Evolutionary conservation across 345 rosid species (phyloP), one percentile per base, ranked within the genome.

Genomic region (Heritiera fomes): DNA sequence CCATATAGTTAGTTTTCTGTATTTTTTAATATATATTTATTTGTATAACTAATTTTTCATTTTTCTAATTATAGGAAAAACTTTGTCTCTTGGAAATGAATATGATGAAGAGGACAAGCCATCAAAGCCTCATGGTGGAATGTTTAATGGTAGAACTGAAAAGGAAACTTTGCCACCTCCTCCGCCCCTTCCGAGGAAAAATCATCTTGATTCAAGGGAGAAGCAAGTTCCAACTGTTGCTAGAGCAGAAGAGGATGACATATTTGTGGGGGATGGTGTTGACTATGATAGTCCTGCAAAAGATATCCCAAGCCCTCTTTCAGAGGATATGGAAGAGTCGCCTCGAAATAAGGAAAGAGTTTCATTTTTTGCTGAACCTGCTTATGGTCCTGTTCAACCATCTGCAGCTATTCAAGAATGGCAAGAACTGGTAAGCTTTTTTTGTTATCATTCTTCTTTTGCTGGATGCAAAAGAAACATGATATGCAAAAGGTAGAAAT

Each of bases 281-380:
- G 93, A 96, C 81, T 96, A 91, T 81, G 75, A 73, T 15, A 83
- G 92, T 84, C 97, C 98, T 71, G 93, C 92, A 52, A 91, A 96
- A 79, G 99, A 90, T 80, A 80, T 86, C 46, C 91, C 89, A 71
- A 96, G 99, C 86, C 99, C 99, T 80, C 83, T 89, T 52, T 96
- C 97, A 60, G 98, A 94, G 86, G 98, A 96, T 81, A 96, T 96
- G 99, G 99, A 94, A 82, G 99, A 96, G 85, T 96, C 99, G 80
- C 99, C 99, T 78, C 84, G 94, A 80, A 90, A 87, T 82, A 96
- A 89, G 83, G 99, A 92, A 80, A 91, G 82, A 83, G 89, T 83
- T 75, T 32, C 92, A 68, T 92, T 90, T 84, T 94, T 94, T 81
- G 74, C 55, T 64, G 98, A 94, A 82, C 89, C 97, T 75, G 87